Base-by-base conservation (phyloP, 441 rosid genomes). In the Theobroma grandiflorum region DNA sequence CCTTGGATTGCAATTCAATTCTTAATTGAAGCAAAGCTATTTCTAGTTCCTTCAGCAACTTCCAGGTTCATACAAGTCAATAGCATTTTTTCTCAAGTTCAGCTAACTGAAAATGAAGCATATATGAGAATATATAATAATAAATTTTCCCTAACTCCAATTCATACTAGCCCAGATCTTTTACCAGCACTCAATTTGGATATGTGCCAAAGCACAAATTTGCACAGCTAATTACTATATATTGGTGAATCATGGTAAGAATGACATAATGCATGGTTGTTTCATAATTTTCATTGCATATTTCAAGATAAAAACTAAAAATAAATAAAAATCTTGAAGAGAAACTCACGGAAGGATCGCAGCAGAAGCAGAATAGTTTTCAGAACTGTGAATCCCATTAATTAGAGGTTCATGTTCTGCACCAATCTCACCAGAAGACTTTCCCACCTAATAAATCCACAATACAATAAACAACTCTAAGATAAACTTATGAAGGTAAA, bases 311-410 rank as follows among this genome's bases (percentile, higher is more conserved):
- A 43, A 11, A 62, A 50, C 12, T 8, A 15, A 70, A 67, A 58
- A 20, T 50, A 67, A 67, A n/a, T 18, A 43, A 10, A 4, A 47
- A 58, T 59, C 22, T 49, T 0, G 40, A 77, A 70, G 57, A 82
- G 58, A 69, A 71, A 81, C 93, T 88, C 84, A 96, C 98, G 98
- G 97, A 50, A 92, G 89, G 63, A 92, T 74, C 0, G 98, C 92
- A 43, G 98, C 87, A 70, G 73, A 70, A 83, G 88, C 80, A 74
- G 98, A 90, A 86, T 91, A 95, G 81, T 75, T 86, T 79, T 96
- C 93, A 45, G 91, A 82, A 83, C 73, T 71, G 74, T 66, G 81
- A 43, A 4, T 82, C 65, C 91, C 91, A 75, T 85, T 84, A 67
- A 92, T 80, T 81, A 96, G 90, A 82, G 94, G 98, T 82, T 93